These are phyloP conservation scores for Flammula alnicola DNA, from an alignment of 1,284 basidiomycete species.

Conservation along the genomic window DNA sequence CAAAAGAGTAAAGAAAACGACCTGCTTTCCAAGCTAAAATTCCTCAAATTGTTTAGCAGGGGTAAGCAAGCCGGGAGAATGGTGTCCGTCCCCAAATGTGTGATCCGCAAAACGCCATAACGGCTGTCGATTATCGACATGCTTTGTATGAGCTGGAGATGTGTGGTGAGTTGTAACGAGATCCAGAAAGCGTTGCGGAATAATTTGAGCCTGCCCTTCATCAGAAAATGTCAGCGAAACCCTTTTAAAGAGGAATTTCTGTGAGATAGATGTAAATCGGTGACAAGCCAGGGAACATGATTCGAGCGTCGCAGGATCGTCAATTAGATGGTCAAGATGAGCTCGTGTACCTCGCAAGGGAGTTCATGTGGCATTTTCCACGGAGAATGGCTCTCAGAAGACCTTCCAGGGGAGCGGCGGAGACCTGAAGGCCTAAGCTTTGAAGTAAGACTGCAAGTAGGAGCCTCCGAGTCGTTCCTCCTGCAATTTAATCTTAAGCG, in stretches of 20 bases:
- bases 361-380: too few relatives aligned
- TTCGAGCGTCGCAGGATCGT: constrained; percentile 10
- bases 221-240: background rate
- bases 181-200: background rate
- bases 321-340: too few relatives aligned
- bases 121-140: background rate
- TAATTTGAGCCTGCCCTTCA: background rate
- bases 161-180: background rate
- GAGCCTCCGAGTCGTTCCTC: too few relatives aligned
- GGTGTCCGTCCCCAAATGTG: constrained; percentile 1
- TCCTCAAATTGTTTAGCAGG: background rate
- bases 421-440: too few relatives aligned
- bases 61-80: constrained; percentile 1
- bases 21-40: constrained; percentile 3
- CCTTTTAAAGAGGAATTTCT: constrained; percentile 4
- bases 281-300: constrained; percentile 7
- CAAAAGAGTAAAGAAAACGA: background rate
- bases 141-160: too few relatives aligned
- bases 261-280: constrained; percentile 3
- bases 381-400: too few relatives aligned
- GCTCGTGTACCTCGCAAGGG: too few relatives aligned
- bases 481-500: too few relatives aligned
- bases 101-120: background rate
- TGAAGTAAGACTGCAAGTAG: too few relatives aligned
- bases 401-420: too few relatives aligned